phyloP scores from a whole-genome alignment of 2,329 filamentous ascomycete genomes.

The Onygenales sp. region DNA sequence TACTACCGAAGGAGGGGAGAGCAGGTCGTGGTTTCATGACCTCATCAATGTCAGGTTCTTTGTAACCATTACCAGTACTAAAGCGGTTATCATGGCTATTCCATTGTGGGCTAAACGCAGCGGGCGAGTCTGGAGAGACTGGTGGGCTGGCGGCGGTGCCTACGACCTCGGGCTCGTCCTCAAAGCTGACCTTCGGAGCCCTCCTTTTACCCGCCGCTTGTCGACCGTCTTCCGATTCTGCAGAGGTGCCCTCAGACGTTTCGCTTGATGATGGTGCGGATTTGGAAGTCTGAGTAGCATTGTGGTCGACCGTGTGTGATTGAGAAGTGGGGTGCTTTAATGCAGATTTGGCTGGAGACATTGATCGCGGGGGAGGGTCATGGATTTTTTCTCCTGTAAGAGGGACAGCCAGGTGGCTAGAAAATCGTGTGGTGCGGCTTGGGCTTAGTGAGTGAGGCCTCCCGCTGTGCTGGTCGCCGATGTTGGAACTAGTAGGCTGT shows the following conservation, averaged over 20 bases:
- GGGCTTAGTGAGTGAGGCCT: conserved; percentile 10
- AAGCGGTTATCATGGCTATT: conserved; percentile 6
- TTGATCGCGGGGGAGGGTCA: conserved; percentile 48
- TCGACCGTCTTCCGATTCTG: conserved; percentile 34
- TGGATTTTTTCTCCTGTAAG: conserved; percentile 41
- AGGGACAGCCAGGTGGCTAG: conserved; percentile 40
- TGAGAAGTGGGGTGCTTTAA: conserved; percentile 47
- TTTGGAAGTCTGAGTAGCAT: conserved; percentile 13
- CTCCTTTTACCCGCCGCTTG: conserved; percentile 41
- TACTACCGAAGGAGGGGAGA: conserved; percentile 55
- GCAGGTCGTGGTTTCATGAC: conserved; percentile 49
- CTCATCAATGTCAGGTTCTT: conserved; percentile 43
- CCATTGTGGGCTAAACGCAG: conserved; percentile 24
- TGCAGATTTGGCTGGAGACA: conserved; percentile 54
- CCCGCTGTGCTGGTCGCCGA: conserved; percentile 1
- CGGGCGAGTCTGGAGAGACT: conserved; percentile 30
- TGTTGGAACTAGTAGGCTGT: conserved; percentile 4
- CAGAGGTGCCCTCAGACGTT: conserved; percentile 47
- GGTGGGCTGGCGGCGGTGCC: conserved; percentile 34
- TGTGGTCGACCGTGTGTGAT: conserved; percentile 26
- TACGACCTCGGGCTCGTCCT: conserved; percentile 45
- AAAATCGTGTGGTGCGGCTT: conserved; percentile 44
- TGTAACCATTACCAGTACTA: conserved; percentile 3
- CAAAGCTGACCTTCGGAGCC: conserved; percentile 58
- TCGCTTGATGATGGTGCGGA: conserved; percentile 38